These are phyloP conservation scores for Goffeauzyma gilvescens DNA, from an alignment of 768 basidiomycete genomes.

Conservation along the genomic window DNA sequence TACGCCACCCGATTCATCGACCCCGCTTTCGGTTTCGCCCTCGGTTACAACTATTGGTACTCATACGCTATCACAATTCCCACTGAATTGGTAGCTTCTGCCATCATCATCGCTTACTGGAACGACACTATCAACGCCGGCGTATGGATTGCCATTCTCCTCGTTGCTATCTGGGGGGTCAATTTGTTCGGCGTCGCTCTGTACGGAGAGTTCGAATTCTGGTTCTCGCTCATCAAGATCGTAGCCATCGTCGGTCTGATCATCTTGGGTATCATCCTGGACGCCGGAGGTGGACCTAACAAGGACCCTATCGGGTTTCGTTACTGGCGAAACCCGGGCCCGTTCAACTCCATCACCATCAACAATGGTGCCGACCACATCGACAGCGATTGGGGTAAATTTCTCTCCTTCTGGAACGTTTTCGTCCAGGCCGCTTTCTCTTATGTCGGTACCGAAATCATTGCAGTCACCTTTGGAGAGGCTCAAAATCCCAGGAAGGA, in stretches of 20 bases:
- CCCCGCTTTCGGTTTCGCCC: constrained; percentile 27
- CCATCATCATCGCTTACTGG: constrained; percentile 30
- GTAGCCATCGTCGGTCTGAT: constrained; percentile 35
- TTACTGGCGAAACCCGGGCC: constrained; percentile 22
- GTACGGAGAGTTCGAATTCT: constrained; percentile 43
- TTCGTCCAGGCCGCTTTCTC: constrained; percentile 28
- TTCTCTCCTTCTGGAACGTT: constrained; percentile 29
- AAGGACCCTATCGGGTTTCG: constrained; percentile 29
- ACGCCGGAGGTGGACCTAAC: constrained; percentile 28
- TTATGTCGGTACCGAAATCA: constrained; percentile 21
- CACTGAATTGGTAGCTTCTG: constrained; percentile 20
- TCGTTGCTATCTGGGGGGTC: constrained; percentile 28
- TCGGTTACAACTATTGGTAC: constrained; percentile 27
- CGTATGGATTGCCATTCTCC: constrained; percentile 32
- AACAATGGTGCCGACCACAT: constrained; percentile 17
- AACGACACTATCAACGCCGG: constrained; percentile 33
- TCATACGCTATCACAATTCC: constrained; percentile 30
- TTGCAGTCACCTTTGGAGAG: constrained; percentile 15
- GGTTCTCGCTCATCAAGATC: constrained; percentile 38
- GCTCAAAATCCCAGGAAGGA: constrained; percentile 27
- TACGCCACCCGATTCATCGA: constrained; percentile 36
- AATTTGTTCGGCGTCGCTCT: constrained; percentile 33
- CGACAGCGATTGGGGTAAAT: constrained; percentile 15
- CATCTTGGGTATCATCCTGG: constrained; percentile 28
- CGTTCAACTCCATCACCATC: constrained; percentile 22